Percentiles rank a stretch among this genome's conserved stretches.
phyloP scores from a whole-genome alignment of 1,139 yeast genomes.

The Candida tropicalis region DNA sequence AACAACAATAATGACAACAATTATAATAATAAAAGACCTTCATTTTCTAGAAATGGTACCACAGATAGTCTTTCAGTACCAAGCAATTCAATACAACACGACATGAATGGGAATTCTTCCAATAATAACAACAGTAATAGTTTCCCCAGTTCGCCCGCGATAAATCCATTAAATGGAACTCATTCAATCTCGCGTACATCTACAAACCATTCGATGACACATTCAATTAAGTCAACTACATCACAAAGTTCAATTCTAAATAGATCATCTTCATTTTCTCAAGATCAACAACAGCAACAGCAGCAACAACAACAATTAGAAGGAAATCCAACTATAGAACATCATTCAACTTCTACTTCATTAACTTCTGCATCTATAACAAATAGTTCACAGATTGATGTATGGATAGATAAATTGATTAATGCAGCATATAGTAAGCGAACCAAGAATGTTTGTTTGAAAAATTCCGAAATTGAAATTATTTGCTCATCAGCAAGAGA shows the following conservation, averaged over 20 bases:
- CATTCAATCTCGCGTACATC: constrained; percentile 30
- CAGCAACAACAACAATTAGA: constrained; percentile 12
- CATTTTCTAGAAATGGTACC: constrained; percentile 14
- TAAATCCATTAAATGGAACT: constrained; percentile 24
- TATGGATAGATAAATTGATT: constrained; percentile 80
- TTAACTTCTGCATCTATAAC: constrained; percentile 15
- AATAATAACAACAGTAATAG: constrained; percentile 58
- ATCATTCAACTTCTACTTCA: constrained; percentile 17
- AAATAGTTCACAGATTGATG: constrained; percentile 74
- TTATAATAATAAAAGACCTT: constrained; percentile 11
- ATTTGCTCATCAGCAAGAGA: constrained; percentile 83
- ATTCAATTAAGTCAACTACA: constrained; percentile 30
- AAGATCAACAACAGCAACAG: constrained; percentile 7
- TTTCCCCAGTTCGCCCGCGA: constrained; percentile 17
- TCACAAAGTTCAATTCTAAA: constrained; percentile 11
- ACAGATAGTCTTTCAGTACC: constrained; percentile 14
- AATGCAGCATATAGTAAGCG: constrained; percentile 96
- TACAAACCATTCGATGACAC: constrained; percentile 35
- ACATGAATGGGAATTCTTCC: constrained; percentile 67
- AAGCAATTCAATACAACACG: constrained; percentile 15
- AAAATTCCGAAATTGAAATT: constrained; percentile 81
- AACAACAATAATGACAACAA: constrained; percentile 15
- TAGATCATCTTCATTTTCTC: constrained; percentile 10
- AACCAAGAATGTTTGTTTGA: constrained; percentile 84
- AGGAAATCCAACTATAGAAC: constrained; percentile 7